Conservation (phyloP, 2,329 filamentous ascomycete species). For the Hypoxylon sp. region DNA sequence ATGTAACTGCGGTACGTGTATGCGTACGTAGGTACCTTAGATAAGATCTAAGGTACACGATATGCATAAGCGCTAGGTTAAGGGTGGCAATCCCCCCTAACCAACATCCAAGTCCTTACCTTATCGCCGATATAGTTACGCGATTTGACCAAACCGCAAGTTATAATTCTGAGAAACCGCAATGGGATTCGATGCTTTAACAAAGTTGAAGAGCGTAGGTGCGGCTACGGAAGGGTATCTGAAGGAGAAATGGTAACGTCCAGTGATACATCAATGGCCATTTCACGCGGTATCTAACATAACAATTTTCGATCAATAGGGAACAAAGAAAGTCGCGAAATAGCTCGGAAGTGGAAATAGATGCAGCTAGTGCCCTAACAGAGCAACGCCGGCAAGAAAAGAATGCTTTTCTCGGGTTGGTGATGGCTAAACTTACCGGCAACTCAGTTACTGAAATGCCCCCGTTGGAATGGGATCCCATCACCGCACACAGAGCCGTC, state of each 20-base stretch:
- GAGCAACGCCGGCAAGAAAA: constrained; percentile 39
- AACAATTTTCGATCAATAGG: constrained; percentile 18
- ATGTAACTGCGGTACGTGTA: constrained; percentile 6
- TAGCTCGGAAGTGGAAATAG: constrained; percentile 13
- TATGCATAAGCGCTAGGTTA: constrained; percentile 26
- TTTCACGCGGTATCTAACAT: constrained; percentile 22
- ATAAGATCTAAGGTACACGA: too few relatives aligned
- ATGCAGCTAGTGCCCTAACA: constrained; percentile 28
- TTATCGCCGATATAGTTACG: neutral
- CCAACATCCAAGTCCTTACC: too few relatives aligned
- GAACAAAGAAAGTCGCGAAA: constrained; percentile 25
- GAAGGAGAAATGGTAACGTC: constrained; percentile 40
- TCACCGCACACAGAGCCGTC: constrained; percentile 42
- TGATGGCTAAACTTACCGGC: constrained; percentile 44
- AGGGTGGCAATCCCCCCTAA: constrained; percentile 14
- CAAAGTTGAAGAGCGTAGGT: constrained; percentile 34
- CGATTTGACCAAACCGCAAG: neutral
- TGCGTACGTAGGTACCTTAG: neutral
- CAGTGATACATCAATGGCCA: neutral
- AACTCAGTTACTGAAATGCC: constrained; percentile 42
- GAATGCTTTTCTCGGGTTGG: constrained; percentile 41
- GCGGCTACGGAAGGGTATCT: constrained; percentile 35
- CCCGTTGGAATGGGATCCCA: constrained; percentile 38
- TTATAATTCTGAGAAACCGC: neutral
- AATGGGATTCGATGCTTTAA: constrained; percentile 42